Evolutionary conservation across 345 rosid species (phyloP), one percentile per base, ranked within the genome.

Genomic region (Salix exigua): DNA sequence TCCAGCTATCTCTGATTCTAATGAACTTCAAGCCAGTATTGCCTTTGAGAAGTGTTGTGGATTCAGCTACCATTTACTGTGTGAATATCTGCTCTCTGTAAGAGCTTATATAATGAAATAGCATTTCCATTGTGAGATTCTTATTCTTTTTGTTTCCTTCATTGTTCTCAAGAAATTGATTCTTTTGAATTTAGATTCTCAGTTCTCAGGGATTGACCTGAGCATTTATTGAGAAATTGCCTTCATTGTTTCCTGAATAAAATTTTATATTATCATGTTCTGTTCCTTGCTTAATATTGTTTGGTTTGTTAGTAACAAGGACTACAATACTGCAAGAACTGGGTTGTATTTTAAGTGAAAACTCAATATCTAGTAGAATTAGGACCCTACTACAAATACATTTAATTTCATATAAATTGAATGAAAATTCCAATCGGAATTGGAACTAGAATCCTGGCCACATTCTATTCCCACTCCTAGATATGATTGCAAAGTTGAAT

Each of bases 151-250:
- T 71, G 35, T 53, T 13, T 71, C 35, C 48, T 67, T 72, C 44
- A 21, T 16, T 35, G n/a, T 55, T 72, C 66, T 55, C 11, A 72
- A 37, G 7, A 30, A 38, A 31, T 72, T 72, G 63, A 55, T 30
- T 10, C 62, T 58, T 72, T 72, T 72, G 31, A 66, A 12, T 72
- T 55, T 72, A n/a, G 66, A 63, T 53, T 53, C 23, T 9, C n/a
- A 38, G 14, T 63, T 33, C 38, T 19, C 28, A 3, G 6, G 31
- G 61, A 72, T 35, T 72, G 30, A 16, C 25, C 35, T 7, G 33
- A 58, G 11, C 66, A 53, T 58, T 71, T 12, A 31, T 11, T 31
- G 17, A 55, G 62, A 23, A 58, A n/a, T 55, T 55, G 62, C 2
- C 62, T 23, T 58, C 62, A n/a, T 58, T n/a, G 62, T 58, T 58